Evolutionary conservation across 2,329 filamentous ascomycete genomes (phyloP).

Genomic region (Phialocephala subalpina): DNA sequence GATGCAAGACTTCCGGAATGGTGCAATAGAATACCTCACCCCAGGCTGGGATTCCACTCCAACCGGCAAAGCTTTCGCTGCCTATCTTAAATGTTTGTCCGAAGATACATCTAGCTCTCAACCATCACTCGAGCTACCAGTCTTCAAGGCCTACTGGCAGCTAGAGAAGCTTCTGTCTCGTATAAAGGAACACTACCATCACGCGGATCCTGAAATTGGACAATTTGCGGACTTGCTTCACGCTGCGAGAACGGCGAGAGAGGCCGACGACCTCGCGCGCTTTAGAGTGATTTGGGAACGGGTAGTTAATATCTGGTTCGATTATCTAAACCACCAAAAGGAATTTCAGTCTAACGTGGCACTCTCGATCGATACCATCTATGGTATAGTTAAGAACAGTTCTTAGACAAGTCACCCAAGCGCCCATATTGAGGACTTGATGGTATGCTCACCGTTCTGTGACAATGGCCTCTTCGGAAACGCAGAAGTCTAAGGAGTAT

Average conservation of each 20-base stretch:
- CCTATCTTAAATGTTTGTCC: conserved; percentile 15
- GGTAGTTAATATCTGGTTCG: conserved; percentile 26
- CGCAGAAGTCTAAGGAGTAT: too few species aligned
- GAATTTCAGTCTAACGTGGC: conserved; percentile 20
- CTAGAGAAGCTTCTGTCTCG: conserved; percentile 26
- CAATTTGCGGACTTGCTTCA: conserved; percentile 20
- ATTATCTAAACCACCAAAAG: conserved; percentile 20
- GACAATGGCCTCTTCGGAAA: too few species aligned
- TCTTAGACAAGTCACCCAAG: not conserved
- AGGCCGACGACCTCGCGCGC: conserved; percentile 18
- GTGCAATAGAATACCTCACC: conserved; percentile 15
- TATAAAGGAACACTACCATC: conserved; percentile 24
- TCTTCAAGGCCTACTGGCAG: conserved; percentile 32
- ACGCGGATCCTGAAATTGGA: conserved; percentile 7
- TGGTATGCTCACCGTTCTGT: too few species aligned
- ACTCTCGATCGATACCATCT: conserved; percentile 26
- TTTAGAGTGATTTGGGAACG: conserved; percentile 23
- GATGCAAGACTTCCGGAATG: conserved; percentile 1
- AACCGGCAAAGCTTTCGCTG: conserved; percentile 16
- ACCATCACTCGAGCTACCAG: conserved; percentile 14
- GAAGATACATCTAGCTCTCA: conserved; percentile 22
- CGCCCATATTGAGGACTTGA: too few species aligned
- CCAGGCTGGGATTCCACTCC: conserved; percentile 11
- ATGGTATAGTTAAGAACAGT: conserved; percentile 15
- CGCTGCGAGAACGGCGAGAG: conserved; percentile 23